phyloP scores from a whole-genome alignment of 768 basidiomycete species.

The Candolleomyces eurysporus region DNA sequence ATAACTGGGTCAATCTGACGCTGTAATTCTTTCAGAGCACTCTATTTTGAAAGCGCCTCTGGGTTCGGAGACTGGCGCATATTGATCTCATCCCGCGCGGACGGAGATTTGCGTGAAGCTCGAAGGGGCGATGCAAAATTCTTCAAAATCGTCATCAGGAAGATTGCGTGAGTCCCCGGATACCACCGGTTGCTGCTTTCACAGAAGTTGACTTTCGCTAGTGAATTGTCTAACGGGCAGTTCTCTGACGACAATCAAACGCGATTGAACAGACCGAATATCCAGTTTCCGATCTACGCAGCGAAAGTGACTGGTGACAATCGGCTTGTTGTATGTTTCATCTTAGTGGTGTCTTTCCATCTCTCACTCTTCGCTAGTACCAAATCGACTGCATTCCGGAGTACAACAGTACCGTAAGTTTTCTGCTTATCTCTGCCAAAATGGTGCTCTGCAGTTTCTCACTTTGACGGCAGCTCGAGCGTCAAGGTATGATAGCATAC shows the following conservation, averaged over 20 bases:
- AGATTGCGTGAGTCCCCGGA: slow-evolving; percentile 51
- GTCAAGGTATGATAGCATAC: slow-evolving; percentile 22
- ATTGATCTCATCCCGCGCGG: slow-evolving; percentile 50
- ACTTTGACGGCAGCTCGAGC: slow-evolving; percentile 20
- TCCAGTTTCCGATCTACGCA: slow-evolving; percentile 59
- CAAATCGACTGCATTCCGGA: slow-evolving; percentile 47
- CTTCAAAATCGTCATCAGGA: slow-evolving; percentile 60
- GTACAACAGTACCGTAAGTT: slow-evolving; percentile 24
- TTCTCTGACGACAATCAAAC: slow-evolving; percentile 73
- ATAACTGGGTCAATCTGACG: background rate
- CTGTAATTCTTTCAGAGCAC: slow-evolving; percentile 28
- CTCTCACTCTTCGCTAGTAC: slow-evolving; percentile 31
- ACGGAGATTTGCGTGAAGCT: slow-evolving; percentile 46
- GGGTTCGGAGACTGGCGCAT: slow-evolving; percentile 68
- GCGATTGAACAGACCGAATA: slow-evolving; percentile 41
- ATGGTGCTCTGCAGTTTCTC: background rate
- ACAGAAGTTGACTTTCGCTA: slow-evolving; percentile 18
- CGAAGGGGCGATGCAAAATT: slow-evolving; percentile 42
- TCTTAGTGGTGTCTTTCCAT: background rate
- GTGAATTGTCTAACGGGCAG: slow-evolving; percentile 67
- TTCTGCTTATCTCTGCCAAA: slow-evolving; percentile 1
- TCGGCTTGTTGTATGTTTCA: slow-evolving; percentile 45
- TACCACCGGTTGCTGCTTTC: background rate
- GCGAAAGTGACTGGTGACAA: slow-evolving; percentile 62
- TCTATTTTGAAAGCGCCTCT: slow-evolving; percentile 56